Percentiles rank a stretch among this genome's conserved stretches.
Evolutionary conservation across 164 flowering plant genomes (phyloP).

Genomic region (Chimonanthus salicifolius): DNA sequence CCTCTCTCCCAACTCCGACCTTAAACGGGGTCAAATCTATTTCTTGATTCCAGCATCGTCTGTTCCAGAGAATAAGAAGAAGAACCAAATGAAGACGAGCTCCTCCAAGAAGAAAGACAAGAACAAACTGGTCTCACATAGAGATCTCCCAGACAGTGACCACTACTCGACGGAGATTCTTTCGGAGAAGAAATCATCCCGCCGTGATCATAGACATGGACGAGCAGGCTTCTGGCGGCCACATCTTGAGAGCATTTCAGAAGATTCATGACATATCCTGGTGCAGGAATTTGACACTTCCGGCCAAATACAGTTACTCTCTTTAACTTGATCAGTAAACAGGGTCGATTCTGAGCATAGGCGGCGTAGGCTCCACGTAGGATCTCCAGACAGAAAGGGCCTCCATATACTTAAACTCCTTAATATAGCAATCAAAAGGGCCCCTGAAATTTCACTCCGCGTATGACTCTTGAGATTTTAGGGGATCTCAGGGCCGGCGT

Average conservation of each 20-base stretch:
- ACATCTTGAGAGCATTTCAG: conserved; percentile 62
- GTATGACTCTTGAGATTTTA: not conserved
- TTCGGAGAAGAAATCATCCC: conserved; percentile 25
- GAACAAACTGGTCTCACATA: not conserved
- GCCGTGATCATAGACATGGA: conserved; percentile 37
- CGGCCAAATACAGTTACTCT: not conserved
- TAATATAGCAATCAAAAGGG: not conserved
- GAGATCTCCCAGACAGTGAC: not conserved
- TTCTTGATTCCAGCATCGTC: conserved; percentile 69
- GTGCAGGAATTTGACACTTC: conserved; percentile 14
- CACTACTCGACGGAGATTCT: conserved; percentile 14
- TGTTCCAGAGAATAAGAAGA: conserved; percentile 37
- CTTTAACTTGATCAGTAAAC: no score
- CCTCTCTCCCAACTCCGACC: conserved; percentile 68
- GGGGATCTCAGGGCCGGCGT: no score
- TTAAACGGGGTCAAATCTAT: conserved; percentile 77
- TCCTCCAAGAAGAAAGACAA: conserved; percentile 11
- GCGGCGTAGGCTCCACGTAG: no score
- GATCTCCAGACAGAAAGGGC: no score
- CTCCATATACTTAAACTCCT: not conserved
- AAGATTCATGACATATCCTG: conserved; percentile 38
- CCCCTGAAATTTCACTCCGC: not conserved
- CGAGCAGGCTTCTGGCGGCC: conserved; percentile 59
- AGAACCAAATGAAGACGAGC: not conserved
- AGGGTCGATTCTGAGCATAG: no score